Percentiles rank a stretch among this genome's conserved stretches.
Evolutionary conservation across 2,329 filamentous ascomycete species (phyloP).

Genomic region (Diplodia seriata): DNA sequence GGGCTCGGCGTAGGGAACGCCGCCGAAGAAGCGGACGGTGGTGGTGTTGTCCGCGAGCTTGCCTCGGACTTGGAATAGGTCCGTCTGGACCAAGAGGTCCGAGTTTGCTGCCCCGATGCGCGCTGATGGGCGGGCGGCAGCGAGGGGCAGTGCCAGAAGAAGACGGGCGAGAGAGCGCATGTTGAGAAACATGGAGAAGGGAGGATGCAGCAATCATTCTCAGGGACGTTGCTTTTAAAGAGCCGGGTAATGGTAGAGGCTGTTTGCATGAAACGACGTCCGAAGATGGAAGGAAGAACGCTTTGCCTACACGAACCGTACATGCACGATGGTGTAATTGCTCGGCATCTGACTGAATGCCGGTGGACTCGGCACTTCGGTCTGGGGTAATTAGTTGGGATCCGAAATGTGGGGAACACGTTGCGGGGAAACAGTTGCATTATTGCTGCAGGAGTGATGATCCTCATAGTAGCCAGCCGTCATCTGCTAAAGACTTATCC

Average conservation of each 20-base stretch:
- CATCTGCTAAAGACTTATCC: neutral
- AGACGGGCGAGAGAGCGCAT: neutral
- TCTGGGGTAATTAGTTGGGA: constrained; percentile 5
- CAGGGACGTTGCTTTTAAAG: neutral
- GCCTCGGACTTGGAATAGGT: constrained; percentile 37
- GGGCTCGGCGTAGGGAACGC: constrained; percentile 31
- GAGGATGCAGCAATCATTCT: neutral
- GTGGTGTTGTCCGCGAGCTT: constrained; percentile 37
- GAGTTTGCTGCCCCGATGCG: neutral
- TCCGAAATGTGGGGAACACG: neutral
- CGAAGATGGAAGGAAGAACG: constrained; percentile 3
- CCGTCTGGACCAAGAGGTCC: constrained; percentile 36
- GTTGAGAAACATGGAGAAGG: neutral
- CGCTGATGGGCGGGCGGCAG: neutral
- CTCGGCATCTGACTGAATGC: neutral
- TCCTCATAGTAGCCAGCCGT: neutral
- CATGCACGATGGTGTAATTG: neutral
- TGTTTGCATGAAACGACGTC: neutral
- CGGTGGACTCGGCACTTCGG: constrained; percentile 1
- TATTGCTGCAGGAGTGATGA: neutral
- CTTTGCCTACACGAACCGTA: neutral
- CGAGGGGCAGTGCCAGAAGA: neutral
- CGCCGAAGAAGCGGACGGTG: constrained; percentile 35
- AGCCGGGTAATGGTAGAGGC: constrained; percentile 1
- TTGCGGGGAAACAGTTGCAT: constrained; percentile 3